Base-by-base conservation (phyloP, 805 yeast genomes). In the Kluyveromyces wickerhamii region DNA sequence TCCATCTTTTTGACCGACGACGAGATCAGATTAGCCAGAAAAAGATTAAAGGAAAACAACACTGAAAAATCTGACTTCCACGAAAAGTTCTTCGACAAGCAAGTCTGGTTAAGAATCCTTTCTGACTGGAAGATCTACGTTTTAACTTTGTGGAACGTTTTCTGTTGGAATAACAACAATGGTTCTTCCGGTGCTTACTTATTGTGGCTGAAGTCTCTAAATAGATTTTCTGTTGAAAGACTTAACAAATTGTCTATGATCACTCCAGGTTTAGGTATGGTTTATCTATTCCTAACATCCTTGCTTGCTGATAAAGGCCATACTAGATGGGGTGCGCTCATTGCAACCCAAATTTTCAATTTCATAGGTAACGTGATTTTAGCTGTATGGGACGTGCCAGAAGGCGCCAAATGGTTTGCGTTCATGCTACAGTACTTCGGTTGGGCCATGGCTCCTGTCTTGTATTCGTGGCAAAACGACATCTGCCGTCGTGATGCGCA, bases 361-460 rank as follows among this genome's bases (percentile, higher is more conserved):
- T 53, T 74, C 20, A 53, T 64, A 4, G 77, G 78, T 12, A 70
- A 71, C 41, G 57, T 67, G 8, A 59, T 75, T 27, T 55, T 75
- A 35, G 73, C 78, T 2, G 69, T 65, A 7, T 75, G 81, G 80
- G 31, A 67, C 31, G 71, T 75, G 7, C 63, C 70, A 2, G 72
- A 71, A 43, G 44, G 64, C 7, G 75, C 74, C 4, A 74, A 71
- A 45, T 73, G 79, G 77, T 74, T 71, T 56, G 81, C 77, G 1
- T 75, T 65, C 55, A 63, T 72, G 46, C 51, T 73, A 26, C 75
- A 69, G 40, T 74, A 72, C 50, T 65, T 69, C 37, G 77, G 77
- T 6, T 68, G 76, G 72, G 74, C 79, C 8, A 69, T 69, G 67
- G 77, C 80, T 1, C 74, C 79, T 0, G 74, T 71, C 1, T 51